Base-by-base conservation (phyloP, 2,329 filamentous ascomycete genomes). In the Aspergillus fijiensis region DNA sequence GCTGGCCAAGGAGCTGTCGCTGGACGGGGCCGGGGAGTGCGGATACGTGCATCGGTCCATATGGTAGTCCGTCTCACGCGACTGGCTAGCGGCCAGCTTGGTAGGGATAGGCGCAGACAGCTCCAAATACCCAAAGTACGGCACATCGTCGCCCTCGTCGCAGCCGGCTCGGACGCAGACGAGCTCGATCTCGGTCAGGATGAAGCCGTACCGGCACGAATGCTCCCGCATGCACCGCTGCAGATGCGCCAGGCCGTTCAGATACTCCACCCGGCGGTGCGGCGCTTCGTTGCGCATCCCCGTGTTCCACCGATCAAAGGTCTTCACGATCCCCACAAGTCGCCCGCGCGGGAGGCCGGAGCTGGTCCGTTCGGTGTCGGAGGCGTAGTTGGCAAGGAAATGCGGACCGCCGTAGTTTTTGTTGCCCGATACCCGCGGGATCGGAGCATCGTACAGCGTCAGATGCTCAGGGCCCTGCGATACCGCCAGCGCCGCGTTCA, bases 201-300 rank as follows among this genome's bases (percentile, higher is more conserved):
- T 94, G 81, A 96, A 98, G 57, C 94, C 94, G 76, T 97, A 98
- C 60, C 94, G 88, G 73, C 91, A 96, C 66, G 88, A 88, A 78
- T 96, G 91, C 78, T 96, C 92, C 75, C 94, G 92, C 92, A 97
- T 96, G 71, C 89, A 88, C 72, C 91, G 86, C 77, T 98, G 94
- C 49, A 97, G 81, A 69, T 96, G 91, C 0, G 92, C 84, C 5
- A 98, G 86, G 1, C 91, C 91, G 54, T 90, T 88, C 21, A 97
- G 88, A 79, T 97, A 97, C 77, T 94, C 88, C 60, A 96, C 91
- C 60, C 90, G 89, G 77, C 92, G 90, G 75, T 92, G 85, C 65
- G 93, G 91, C 49, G 88, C 87, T 75, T 96, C 91, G 61, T 88
- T 87, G 61, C 92, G 90, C 91, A 96, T 96, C 63, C 90, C 91